Conservation (phyloP, 2,329 filamentous ascomycete genomes). For the Decorospora gaudefroyi region DNA sequence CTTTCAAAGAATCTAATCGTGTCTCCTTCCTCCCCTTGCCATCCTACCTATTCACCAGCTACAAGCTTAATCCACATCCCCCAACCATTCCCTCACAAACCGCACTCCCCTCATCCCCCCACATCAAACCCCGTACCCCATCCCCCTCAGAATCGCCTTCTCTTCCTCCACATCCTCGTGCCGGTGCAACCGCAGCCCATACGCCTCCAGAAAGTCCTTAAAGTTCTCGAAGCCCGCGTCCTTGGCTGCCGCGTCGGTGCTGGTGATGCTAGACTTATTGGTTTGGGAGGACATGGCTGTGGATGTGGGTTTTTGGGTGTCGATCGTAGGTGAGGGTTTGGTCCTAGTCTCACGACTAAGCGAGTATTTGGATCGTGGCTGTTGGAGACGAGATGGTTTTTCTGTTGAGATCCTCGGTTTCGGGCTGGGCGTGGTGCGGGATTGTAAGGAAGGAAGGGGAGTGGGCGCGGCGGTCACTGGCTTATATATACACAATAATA, state of each 20-base stretch:
- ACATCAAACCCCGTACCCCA: slow-evolving; percentile 23
- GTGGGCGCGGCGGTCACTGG: background rate
- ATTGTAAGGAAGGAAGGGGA: too few relatives aligned
- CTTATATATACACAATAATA: too few relatives aligned
- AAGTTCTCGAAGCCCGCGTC: slow-evolving; percentile 22
- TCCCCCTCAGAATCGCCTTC: slow-evolving; percentile 25
- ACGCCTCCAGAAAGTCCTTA: slow-evolving; percentile 20
- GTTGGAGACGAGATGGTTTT: too few relatives aligned
- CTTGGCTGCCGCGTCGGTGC: slow-evolving; percentile 16
- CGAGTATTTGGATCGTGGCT: background rate
- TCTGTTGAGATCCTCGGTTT: too few relatives aligned
- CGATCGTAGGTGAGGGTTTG: background rate
- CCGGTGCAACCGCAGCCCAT: slow-evolving; percentile 16
- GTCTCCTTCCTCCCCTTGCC: too few relatives aligned
- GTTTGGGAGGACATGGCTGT: slow-evolving; percentile 6
- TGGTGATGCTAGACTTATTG: slow-evolving; percentile 11
- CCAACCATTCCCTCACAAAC: too few relatives aligned
- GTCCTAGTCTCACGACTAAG: too few relatives aligned
- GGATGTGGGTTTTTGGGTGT: background rate
- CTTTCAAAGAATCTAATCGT: too few relatives aligned
- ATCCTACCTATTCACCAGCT: too few relatives aligned
- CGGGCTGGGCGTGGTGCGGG: too few relatives aligned
- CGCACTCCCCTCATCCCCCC: too few relatives aligned
- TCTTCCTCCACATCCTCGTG: slow-evolving; percentile 27
- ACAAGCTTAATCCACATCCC: background rate